Percentiles rank a stretch among this genome's conserved stretches.
phyloP scores from a whole-genome alignment of 2,329 filamentous ascomycete genomes.

The Cercospora sp. region DNA sequence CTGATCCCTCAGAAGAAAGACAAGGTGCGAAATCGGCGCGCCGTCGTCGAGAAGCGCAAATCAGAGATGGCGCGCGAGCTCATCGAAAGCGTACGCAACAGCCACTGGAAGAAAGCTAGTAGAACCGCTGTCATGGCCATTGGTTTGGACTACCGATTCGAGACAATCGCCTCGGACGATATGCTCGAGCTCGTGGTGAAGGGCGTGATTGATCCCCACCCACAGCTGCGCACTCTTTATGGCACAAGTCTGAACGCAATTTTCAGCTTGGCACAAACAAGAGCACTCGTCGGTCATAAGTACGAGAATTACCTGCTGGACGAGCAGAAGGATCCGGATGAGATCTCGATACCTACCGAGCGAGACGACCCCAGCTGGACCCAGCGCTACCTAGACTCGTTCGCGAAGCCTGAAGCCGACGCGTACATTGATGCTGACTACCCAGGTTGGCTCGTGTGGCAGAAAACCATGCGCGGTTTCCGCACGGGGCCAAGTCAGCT shows the following conservation, averaged over 20 bases:
- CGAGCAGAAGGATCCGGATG: constrained; percentile 74
- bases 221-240: constrained; percentile 78
- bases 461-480: constrained; percentile 78
- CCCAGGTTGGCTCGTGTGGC: constrained; percentile 96
- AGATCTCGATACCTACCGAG: constrained; percentile 70
- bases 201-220: constrained; percentile 87
- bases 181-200: constrained; percentile 80
- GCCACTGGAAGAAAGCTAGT: constrained; percentile 95
- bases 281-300: constrained; percentile 80
- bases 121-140: constrained; percentile 87
- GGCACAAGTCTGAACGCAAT: constrained; percentile 72
- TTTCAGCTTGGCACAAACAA: constrained; percentile 83
- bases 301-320: constrained; percentile 85
- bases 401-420: constrained; percentile 73
- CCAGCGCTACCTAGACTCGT: constrained; percentile 71
- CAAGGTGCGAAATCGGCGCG: constrained; percentile 72
- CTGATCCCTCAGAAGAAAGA: constrained; percentile 67
- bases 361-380: constrained; percentile 79
- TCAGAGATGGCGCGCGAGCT: constrained; percentile 76
- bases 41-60: constrained; percentile 81
- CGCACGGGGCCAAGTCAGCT: constrained; percentile 68
- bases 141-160: constrained; percentile 88
- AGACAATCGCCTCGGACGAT: constrained; percentile 75
- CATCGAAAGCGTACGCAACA: constrained; percentile 70
- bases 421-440: constrained; percentile 92